Evolutionary conservation across 805 yeast species (phyloP), one percentile per base, ranked within the genome.

Genomic region (Saccharomycopsis sp.): DNA sequence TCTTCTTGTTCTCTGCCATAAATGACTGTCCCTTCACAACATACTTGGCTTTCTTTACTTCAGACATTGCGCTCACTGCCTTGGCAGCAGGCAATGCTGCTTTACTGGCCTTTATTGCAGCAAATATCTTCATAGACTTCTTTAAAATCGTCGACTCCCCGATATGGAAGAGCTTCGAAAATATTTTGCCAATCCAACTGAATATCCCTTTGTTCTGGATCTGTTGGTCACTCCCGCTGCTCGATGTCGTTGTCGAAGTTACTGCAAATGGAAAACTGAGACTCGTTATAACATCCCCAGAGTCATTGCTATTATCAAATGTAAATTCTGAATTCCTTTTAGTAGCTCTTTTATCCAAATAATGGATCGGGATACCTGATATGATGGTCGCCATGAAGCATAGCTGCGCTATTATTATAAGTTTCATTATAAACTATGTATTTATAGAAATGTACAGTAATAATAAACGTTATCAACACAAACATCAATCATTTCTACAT

Each of bases 51-150:
- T 29, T 29, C 12, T 29, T 29, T 12, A 29, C 38, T 29, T 29
- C 38, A 55, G 68, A 71, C 20, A 64, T 64, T 2, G 76, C 75
- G 55, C 73, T 73, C 57, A 72, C 72, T 52, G 68, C 66, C 58
- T 76, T 67, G 22, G 73, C 73, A 25, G 73, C 68, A 7, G 73
- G 72, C 73, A 74, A 72, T 14, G 70, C 76, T 35, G 69, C 74
- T 55, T 68, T 71, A 55, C 69, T 69, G 22, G 62, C 62, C 20
- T 65, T 64, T 24, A 29, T 65, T 63, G 55, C 66, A 65, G 50
- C 23, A 12, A 19, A 19, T 44, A 44, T 44, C 20, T 44, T 44
- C 50, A 44, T 44, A 5, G 23, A 19, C 9, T 44, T 20, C n/a
- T 44, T 17, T 44, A 44, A 8, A 19, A 44, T 44, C 12, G 50